Percentiles rank a stretch among this genome's conserved stretches.
Conservation (phyloP, 768 basidiomycete genomes). For the Boletus pseudo-olivaceus region DNA sequence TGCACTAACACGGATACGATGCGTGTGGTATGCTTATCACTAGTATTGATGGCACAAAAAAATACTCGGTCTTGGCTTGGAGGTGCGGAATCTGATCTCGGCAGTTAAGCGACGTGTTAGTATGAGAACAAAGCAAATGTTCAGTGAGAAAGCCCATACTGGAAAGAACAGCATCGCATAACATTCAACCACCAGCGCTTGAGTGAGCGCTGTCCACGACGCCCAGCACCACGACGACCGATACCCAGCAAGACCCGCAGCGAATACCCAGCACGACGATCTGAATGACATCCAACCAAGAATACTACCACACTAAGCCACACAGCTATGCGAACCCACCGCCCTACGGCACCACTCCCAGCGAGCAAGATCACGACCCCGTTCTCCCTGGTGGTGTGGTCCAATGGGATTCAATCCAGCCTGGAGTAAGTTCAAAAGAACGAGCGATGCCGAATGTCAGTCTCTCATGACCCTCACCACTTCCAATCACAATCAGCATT, state of each 20-base stretch:
- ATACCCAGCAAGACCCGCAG: slow-evolving; percentile 12
- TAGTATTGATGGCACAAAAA: background rate
- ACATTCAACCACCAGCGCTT: slow-evolving; percentile 8
- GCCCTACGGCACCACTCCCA: background rate
- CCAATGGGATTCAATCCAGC: slow-evolving; percentile 19
- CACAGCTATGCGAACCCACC: slow-evolving; percentile 14
- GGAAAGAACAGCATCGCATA: background rate
- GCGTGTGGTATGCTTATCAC: background rate
- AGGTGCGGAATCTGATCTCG: background rate
- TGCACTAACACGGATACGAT: background rate
- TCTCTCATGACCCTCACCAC: slow-evolving; percentile 17
- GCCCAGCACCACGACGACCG: slow-evolving; percentile 1
- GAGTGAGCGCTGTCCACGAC: background rate
- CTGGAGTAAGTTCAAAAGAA: slow-evolving; percentile 25
- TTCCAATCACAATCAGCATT: slow-evolving; percentile 8
- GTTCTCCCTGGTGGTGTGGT: slow-evolving; percentile 22
- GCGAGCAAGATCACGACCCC: slow-evolving; percentile 32
- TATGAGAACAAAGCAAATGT: slow-evolving; percentile 1
- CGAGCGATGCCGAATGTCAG: slow-evolving; percentile 33
- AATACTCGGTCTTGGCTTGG: background rate
- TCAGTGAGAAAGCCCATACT: background rate
- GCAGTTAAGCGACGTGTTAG: slow-evolving; percentile 2
- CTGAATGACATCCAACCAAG: slow-evolving; percentile 25
- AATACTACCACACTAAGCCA: slow-evolving; percentile 18
- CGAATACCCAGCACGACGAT: slow-evolving; percentile 17